Base-by-base conservation (phyloP, 208 protist species). In the Crithidia fasciculata region DNA sequence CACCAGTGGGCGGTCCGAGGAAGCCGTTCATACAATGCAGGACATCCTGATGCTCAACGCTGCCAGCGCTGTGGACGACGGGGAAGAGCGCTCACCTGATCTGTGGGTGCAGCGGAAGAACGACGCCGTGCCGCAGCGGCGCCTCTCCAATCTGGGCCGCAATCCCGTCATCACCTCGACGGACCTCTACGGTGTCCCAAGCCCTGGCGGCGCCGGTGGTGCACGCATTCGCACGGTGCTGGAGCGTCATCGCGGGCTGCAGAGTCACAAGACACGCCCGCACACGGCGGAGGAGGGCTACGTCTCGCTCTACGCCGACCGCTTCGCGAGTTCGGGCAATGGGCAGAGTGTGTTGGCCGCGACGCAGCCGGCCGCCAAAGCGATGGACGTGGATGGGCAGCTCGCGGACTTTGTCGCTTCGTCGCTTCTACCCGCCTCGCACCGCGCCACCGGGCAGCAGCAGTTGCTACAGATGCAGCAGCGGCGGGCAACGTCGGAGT, bases 391-490 rank as follows among this genome's bases (percentile, higher is more conserved):
- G 15, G 73, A 72, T 45, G 49, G 58, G 7, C 44, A 60, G 41
- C 58, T 69, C n/a, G 59, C 66, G 13, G 66, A 40, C 37, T 66
- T 78, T 15, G 65, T 78, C 16, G 47, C 65, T 1, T 72, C 65
- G 5, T 43, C 63, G 10, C 58, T 72, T 16, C 8, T 72, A 4
- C 71, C 71, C 40, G 62, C 57, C 8, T 69, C 71, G 10, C 58
- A 62, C 47, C 8, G 54, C 15, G 62, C 50, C 0, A 55, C 57
- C 6, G 62, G 65, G 12, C 36, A 55, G 16, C 52, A 62, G 70
- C 63, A 45, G 15, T 10, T 55, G 8, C 13, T 16, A 28, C 28
- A 28, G 28, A 28, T 28, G 28, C 28, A 28, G 28, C 28, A 28
- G 4, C 5, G 41, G 12, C 71, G 44, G 39, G 36, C 15, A 5